Conservation (phyloP, 2,329 filamentous ascomycete species). For the Ascochyta viciae-villosae region DNA sequence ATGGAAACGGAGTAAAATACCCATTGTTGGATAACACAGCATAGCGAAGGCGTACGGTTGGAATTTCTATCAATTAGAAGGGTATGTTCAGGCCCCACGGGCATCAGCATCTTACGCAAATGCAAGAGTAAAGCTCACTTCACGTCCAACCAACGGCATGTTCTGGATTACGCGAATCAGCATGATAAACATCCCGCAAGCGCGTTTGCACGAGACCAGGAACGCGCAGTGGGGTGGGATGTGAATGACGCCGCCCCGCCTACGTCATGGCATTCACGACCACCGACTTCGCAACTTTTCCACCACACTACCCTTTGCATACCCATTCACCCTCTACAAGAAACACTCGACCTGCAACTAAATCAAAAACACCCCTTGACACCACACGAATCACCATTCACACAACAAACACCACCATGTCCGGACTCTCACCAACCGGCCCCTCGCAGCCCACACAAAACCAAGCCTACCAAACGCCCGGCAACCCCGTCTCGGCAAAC, state of each 20-base stretch:
- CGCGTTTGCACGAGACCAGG: constrained; percentile 13
- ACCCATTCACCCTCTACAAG: background rate
- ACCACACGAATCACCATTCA: background rate
- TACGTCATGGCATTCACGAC: constrained; percentile 35
- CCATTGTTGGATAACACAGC: constrained; percentile 23
- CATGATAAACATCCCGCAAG: constrained; percentile 17
- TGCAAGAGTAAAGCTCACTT: constrained; percentile 4
- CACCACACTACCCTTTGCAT: background rate
- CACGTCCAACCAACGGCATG: background rate
- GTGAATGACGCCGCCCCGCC: constrained; percentile 40
- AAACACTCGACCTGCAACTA: background rate
- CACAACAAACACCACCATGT: constrained; percentile 36
- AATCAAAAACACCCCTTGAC: background rate
- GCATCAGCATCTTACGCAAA: constrained; percentile 16
- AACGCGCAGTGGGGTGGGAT: constrained; percentile 23
- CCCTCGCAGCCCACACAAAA: constrained; percentile 54
- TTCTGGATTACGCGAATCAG: constrained; percentile 14
- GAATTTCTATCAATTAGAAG: background rate
- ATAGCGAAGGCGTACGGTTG: constrained; percentile 48
- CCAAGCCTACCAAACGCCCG: constrained; percentile 56
- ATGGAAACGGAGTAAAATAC: constrained; percentile 36
- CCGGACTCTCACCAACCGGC: constrained; percentile 50
- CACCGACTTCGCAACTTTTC: constrained; percentile 5
- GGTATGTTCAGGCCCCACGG: background rate
- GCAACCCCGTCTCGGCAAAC: constrained; percentile 54